Base-by-base conservation (phyloP, 208 protist species). In the Leishmania turanica region DNA sequence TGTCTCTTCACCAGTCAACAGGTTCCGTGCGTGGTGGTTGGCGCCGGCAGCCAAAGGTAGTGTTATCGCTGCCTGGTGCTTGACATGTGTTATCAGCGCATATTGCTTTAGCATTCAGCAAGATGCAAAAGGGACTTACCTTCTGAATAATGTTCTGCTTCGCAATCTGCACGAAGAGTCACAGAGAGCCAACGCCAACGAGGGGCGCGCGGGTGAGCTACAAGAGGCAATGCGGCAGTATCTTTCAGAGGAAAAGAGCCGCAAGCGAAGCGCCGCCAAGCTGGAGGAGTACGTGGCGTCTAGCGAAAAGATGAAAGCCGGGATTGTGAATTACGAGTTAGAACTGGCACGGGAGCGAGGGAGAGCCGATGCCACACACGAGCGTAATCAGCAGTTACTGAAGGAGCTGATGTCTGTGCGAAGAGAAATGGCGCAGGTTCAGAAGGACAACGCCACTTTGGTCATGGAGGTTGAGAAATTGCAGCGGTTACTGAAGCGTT, bases 51-150 rank as follows among this genome's bases (percentile, higher is more conserved):
- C 92, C 49, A 95, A 95, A 74, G 94, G 90, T 11, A 97, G 89
- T 53, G 89, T 96, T 42, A 95, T 96, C 70, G 90, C 89, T 21
- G 91, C 93, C 5, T 96, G 94, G 92, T 91, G 89, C 73, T 84
- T 97, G 40, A 94, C 94, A 54, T 78, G 91, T 47, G 91, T 96
- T 56, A 68, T 95, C 45, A 90, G 91, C 9, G 87, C 89, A 3
- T 97, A 97, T 81, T 95, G 94, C 77, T 95, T 93, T 74, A 95
- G 88, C 77, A 90, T 96, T 76, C 94, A 96, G 81, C 90, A 95
- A 62, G 94, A 97, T 87, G 91, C 94, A 34, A 96, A 96, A 58
- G 90, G 89, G 11, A 96, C 94, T 19, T 97, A 97, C 84, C 86
- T 96, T 47, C 90, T 97, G 13, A 96, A 97, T 74, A 97, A 95